Evolutionary conservation across 495 filamentous ascomycete species (phyloP).

Genomic region (Tuber umbilicatum): DNA sequence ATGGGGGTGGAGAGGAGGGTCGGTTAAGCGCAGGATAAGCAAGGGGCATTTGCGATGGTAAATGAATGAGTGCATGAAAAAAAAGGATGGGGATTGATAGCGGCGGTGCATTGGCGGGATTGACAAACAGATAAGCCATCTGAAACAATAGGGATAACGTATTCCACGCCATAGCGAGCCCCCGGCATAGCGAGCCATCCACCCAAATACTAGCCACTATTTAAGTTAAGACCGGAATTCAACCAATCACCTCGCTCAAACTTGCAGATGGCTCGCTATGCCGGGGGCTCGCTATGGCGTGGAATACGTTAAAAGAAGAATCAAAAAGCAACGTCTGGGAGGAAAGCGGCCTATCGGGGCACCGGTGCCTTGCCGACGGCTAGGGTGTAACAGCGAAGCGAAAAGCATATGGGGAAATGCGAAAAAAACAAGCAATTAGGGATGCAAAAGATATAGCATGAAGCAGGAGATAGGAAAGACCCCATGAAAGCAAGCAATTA

Average conservation of each 20-base stretch:
- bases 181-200: too few species aligned
- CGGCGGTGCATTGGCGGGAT: not conserved
- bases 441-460: not conserved
- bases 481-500: not conserved
- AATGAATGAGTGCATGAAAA: not conserved
- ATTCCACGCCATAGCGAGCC: too few species aligned
- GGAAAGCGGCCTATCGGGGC: not conserved
- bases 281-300: too few species aligned
- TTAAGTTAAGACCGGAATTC: too few species aligned
- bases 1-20: not conserved
- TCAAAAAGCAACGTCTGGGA: conserved; percentile 8
- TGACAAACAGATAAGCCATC: not conserved
- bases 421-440: not conserved
- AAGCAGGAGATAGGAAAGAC: not conserved
- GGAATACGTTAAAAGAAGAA: too few species aligned
- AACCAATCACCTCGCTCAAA: too few species aligned
- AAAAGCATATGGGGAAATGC: conserved; percentile 3
- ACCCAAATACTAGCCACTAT: too few species aligned
- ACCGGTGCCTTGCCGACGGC: not conserved
- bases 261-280: too few species aligned
- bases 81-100: not conserved
- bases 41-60: conserved; percentile 9
- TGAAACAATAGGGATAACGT: not conserved
- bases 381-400: conserved; percentile 9
- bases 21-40: conserved; percentile 7